phyloP scores from a whole-genome alignment of 176 grass and related monocot genomes.

The Phyllostachys edulis region DNA sequence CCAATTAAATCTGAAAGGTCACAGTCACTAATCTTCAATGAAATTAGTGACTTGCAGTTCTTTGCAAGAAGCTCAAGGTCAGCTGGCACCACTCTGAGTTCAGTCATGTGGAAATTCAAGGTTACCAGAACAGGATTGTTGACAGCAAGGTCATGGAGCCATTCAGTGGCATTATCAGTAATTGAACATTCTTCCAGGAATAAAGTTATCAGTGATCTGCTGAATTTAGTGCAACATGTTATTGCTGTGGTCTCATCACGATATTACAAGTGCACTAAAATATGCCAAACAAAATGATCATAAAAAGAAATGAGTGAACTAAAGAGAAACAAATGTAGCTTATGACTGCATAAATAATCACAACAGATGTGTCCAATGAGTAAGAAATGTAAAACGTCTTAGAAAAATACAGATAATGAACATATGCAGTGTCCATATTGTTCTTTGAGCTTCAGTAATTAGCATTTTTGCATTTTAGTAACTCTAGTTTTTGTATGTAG shows the following conservation, averaged over 20 bases:
- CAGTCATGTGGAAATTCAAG: slow-evolving; percentile 79
- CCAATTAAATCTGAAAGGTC: slow-evolving; percentile 63
- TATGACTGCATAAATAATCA: background rate
- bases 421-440: background rate
- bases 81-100: slow-evolving; percentile 41
- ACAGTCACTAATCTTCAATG: slow-evolving; percentile 75
- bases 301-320: slow-evolving; percentile 9
- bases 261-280: background rate
- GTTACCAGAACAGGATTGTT: slow-evolving; percentile 53
- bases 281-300: background rate
- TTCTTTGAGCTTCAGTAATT: background rate
- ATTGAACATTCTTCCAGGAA: slow-evolving; percentile 72
- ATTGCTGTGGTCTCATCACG: slow-evolving; percentile 7
- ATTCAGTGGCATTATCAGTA: slow-evolving; percentile 45
- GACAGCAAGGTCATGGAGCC: slow-evolving; percentile 57
- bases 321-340: slow-evolving; percentile 22
- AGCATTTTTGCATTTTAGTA: background rate
- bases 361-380: background rate
- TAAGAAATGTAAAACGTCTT: background rate
- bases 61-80: slow-evolving; percentile 64
- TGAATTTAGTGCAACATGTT: slow-evolving; percentile 32
- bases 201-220: slow-evolving; percentile 57
- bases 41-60: slow-evolving; percentile 67
- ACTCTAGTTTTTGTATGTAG: background rate
- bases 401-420: background rate